Evolutionary conservation across 2,329 filamentous ascomycete genomes (phyloP).

Genomic region (Lizonia empirigonia): DNA sequence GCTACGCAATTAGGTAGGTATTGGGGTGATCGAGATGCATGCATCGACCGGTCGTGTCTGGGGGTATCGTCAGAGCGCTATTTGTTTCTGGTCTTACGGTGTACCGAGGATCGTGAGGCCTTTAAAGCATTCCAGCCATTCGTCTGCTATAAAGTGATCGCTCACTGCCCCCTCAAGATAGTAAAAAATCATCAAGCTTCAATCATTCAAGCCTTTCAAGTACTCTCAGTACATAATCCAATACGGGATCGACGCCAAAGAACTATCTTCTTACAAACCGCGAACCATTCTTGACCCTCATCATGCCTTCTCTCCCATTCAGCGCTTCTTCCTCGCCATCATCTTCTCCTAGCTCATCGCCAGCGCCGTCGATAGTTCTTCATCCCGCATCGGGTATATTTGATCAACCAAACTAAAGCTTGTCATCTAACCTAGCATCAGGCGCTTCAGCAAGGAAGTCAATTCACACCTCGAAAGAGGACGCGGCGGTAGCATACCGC

Average conservation of each 20-base stretch:
- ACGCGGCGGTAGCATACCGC: slow-evolving; percentile 43
- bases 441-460: slow-evolving; percentile 41
- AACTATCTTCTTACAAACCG: slow-evolving; percentile 39
- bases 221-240: slow-evolving; percentile 21
- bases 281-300: slow-evolving; percentile 33
- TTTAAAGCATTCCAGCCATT: slow-evolving; percentile 18
- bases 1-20: slow-evolving; percentile 33
- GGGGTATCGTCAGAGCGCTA: slow-evolving; percentile 35
- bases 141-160: slow-evolving; percentile 40
- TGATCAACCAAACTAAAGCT: slow-evolving; percentile 45
- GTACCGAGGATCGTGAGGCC: slow-evolving; percentile 30
- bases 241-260: slow-evolving; percentile 39
- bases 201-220: slow-evolving; percentile 26
- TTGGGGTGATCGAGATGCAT: slow-evolving; percentile 42
- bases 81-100: slow-evolving; percentile 42
- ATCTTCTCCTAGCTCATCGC: slow-evolving; percentile 40
- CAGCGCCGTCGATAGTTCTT: slow-evolving; percentile 48
- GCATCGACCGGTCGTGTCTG: slow-evolving; percentile 35
- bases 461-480: slow-evolving; percentile 42
- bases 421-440: slow-evolving; percentile 44
- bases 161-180: slow-evolving; percentile 34
- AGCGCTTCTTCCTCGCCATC: slow-evolving; percentile 43
- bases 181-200: slow-evolving; percentile 32
- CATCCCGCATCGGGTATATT: slow-evolving; percentile 49
- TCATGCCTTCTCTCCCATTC: slow-evolving; percentile 48